Evolutionary conservation across 1,139 yeast species (phyloP), one percentile per base, ranked within the genome.

Genomic region (Candida neerlandica): DNA sequence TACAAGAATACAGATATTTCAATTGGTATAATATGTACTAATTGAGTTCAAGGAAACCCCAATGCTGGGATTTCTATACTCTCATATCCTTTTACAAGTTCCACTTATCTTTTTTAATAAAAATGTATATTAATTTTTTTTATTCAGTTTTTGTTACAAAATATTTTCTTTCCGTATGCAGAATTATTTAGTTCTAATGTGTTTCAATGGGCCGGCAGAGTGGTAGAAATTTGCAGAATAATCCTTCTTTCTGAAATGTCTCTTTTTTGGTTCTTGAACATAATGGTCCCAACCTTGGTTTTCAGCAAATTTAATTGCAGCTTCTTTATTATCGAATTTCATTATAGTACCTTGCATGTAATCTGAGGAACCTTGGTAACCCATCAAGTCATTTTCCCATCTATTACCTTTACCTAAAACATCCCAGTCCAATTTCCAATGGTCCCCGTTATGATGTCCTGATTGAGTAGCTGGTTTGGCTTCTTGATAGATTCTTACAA

Each of bases 351-450:
- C 91, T 73, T 89, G 96, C 95, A 89, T 86, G 69, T 83, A 85
- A 67, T 89, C 96, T 30, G 89, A 83, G 42, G 89, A 76, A 34
- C 89, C 81, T 60, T 89, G 92, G 75, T 88, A 89, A 15, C 96
- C 96, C 71, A 89, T 89, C 63, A 89, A 75, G 63, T 89, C 95
- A 68, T 89, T 89, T 66, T 89, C 96, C 96, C 96, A 89, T 65
- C 96, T 77, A 73, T 89, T 84, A 38, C 88, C 90, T 60, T 86
- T 82, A 43, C 85, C 85, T 51, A 86, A 73, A 40, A 87, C 81
- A 62, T 89, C 96, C 94, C 95, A 89, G 69, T 89, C 96, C 55
- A 89, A 65, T 63, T 82, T 82, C 96, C 96, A 89, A 58, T 70
- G 71, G 55, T 69, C 66, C 14, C 81, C 78, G 60, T 81, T 79